Conservation (phyloP, 306 rosid genomes). For the Prunus mongolica region DNA sequence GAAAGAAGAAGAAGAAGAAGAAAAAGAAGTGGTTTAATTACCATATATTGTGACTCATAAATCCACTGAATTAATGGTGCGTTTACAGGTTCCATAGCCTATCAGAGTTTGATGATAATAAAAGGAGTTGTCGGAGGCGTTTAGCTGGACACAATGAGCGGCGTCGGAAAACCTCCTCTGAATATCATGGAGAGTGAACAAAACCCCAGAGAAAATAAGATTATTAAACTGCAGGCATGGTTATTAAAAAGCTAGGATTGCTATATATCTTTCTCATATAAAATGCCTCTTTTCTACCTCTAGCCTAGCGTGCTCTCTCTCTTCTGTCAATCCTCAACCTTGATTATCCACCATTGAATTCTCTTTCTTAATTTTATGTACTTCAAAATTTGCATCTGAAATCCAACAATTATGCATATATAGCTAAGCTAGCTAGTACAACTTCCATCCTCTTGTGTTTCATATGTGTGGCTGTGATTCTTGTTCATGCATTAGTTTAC, state of each 20-base stretch:
- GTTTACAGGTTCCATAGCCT: constrained; percentile 66
- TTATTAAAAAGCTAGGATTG: background rate
- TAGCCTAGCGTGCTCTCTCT: constrained; percentile 21
- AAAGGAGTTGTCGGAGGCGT: constrained; percentile 89
- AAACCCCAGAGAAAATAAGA: background rate
- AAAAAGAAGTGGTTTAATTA: too few species aligned
- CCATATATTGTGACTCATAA: too few species aligned
- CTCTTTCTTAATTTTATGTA: background rate
- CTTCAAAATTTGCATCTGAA: background rate
- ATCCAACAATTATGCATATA: background rate
- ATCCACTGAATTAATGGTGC: background rate
- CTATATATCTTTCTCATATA: background rate
- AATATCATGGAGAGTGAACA: constrained; percentile 40
- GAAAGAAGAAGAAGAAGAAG: too few species aligned
- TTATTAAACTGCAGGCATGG: background rate
- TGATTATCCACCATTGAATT: background rate
- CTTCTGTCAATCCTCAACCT: constrained; percentile 25
- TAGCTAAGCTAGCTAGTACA: background rate
- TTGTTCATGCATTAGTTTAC: background rate
- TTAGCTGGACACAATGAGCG: constrained; percentile 93
- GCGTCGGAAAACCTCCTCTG: constrained; percentile 74
- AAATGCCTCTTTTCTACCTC: background rate
- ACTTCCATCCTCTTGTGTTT: background rate
- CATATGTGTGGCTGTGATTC: background rate
- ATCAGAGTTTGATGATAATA: constrained; percentile 72